Conservation (phyloP, 805 yeast species). For the Nakazawaea populi region DNA sequence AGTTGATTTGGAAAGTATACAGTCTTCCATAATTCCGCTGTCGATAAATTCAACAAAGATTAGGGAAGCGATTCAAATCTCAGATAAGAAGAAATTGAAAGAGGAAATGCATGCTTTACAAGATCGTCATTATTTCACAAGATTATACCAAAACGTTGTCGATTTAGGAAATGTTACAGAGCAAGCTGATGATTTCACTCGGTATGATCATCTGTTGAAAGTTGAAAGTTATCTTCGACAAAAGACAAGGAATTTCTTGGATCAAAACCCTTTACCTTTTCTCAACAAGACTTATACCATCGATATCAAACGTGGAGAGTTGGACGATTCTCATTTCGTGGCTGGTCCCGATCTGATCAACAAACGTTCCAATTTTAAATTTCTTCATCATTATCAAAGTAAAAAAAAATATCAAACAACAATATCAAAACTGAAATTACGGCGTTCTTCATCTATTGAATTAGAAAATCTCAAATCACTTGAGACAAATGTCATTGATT, state of each 20-base stretch:
- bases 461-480: slow-evolving; percentile 5
- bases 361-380: not conserved
- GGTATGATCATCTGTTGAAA: slow-evolving; percentile 19
- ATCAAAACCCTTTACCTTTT: not conserved
- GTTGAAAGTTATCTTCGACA: slow-evolving; percentile 21
- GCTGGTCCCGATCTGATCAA: slow-evolving; percentile 6
- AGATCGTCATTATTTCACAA: slow-evolving; percentile 16
- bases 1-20: not conserved
- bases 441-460: not conserved
- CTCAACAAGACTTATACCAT: slow-evolving; percentile 1
- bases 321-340: not conserved
- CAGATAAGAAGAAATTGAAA: slow-evolving; percentile 6
- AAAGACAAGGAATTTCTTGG: slow-evolving; percentile 12
- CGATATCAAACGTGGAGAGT: slow-evolving; percentile 3
- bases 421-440: not conserved
- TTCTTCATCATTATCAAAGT: not conserved
- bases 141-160: slow-evolving; percentile 18
- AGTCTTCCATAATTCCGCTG: slow-evolving; percentile 2
- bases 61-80: not conserved
- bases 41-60: slow-evolving; percentile 1
- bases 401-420: not conserved
- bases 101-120: slow-evolving; percentile 2
- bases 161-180: not conserved
- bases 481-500: slow-evolving; percentile 9
- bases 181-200: slow-evolving; percentile 21